A percentile compares a stretch with the other conserved stretches of the same genome.
Conservation (phyloP, 2,329 filamentous ascomycete genomes). For the Myriangium duriaei region DNA sequence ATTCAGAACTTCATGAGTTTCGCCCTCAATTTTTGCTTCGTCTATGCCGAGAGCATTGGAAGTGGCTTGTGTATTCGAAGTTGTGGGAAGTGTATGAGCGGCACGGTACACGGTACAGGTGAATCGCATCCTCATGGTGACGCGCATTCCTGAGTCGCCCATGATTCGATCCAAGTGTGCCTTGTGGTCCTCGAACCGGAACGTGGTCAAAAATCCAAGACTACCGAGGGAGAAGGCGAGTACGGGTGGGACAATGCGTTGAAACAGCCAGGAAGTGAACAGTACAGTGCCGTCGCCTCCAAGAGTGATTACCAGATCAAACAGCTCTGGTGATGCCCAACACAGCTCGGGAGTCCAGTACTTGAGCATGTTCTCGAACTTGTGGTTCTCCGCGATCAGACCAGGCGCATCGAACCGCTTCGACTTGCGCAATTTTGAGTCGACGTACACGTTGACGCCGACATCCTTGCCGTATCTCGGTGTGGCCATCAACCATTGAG, state of each 20-base stretch:
- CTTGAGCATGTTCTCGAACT: constrained; percentile 71
- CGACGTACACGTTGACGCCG: constrained; percentile 97
- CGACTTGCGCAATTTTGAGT: constrained; percentile 79
- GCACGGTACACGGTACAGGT: constrained; percentile 91
- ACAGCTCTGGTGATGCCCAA: constrained; percentile 85
- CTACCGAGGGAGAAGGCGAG: constrained; percentile 75
- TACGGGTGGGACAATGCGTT: constrained; percentile 73
- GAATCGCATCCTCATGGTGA: constrained; percentile 96
- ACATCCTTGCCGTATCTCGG: constrained; percentile 76
- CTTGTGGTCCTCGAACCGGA: constrained; percentile 79
- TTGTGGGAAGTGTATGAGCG: constrained; percentile 19
- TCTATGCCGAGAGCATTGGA: constrained; percentile 5
- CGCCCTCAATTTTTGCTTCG: constrained; percentile 56
- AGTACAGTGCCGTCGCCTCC: constrained; percentile 79
- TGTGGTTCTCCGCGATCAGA: constrained; percentile 59
- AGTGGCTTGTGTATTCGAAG: constrained; percentile 9
- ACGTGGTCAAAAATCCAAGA: constrained; percentile 78
- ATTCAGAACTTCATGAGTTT: constrained; percentile 96
- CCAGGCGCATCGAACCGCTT: constrained; percentile 72
- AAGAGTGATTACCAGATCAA: constrained; percentile 83
- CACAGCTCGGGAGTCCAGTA: constrained; percentile 97
- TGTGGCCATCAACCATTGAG: constrained; percentile 77
- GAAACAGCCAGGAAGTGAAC: constrained; percentile 86
- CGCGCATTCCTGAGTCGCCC: constrained; percentile 84
- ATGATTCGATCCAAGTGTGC: constrained; percentile 78